A percentile compares a stretch with the other conserved stretches of the same genome.
Evolutionary conservation across 2,329 filamentous ascomycete genomes (phyloP).

Genomic region (Apiospora phragmitis): DNA sequence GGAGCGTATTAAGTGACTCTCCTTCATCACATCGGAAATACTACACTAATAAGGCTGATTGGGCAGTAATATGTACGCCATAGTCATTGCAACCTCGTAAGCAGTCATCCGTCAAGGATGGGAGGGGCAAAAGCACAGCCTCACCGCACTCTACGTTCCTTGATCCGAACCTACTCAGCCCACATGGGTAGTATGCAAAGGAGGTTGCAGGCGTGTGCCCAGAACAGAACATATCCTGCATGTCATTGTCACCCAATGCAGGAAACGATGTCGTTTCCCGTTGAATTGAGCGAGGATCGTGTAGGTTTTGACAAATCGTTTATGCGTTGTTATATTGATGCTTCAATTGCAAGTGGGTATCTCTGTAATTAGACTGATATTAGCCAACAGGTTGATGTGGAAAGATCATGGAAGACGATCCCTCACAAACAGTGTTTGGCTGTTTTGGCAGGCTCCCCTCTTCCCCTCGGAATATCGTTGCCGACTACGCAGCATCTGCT

Average conservation of each 20-base stretch:
- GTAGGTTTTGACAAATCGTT: neutral
- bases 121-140: neutral
- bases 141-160: neutral
- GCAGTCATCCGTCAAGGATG: neutral
- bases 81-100: neutral
- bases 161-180: neutral
- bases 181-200: slow-evolving; percentile 1
- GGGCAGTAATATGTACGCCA: neutral
- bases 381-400: slow-evolving; percentile 2
- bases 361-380: slow-evolving; percentile 3
- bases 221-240: neutral
- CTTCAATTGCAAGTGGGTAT: slow-evolving; percentile 7
- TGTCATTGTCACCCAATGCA: neutral
- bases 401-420: neutral
- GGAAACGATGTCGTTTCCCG: neutral
- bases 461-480: neutral
- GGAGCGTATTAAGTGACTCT: neutral
- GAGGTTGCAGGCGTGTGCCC: neutral
- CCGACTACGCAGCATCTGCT: neutral
- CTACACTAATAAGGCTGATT: neutral
- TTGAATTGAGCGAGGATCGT: neutral
- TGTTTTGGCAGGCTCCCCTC: neutral
- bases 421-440: neutral
- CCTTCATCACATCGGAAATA: neutral
- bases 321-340: slow-evolving; percentile 1